Evolutionary conservation across 257 asterid species (phyloP).

Genomic region (Apocynum venetum): DNA sequence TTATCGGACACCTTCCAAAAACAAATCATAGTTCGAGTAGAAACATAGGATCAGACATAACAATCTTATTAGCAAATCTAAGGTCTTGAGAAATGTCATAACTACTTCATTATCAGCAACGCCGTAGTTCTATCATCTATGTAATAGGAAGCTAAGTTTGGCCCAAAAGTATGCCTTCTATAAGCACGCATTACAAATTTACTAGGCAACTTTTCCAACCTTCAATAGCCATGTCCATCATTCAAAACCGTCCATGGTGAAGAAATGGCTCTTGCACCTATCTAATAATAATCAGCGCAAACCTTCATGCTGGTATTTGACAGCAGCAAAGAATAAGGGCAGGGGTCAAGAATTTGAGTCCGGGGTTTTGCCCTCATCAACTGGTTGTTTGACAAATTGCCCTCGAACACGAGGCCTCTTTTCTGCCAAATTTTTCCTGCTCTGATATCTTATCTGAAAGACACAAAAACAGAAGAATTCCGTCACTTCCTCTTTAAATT

Average conservation of each 20-base stretch:
- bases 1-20: not conserved
- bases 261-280: constrained; percentile 12
- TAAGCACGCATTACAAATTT: not conserved
- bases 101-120: not conserved
- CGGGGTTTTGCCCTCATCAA: constrained; percentile 24
- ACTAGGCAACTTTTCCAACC: not conserved
- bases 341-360: constrained; percentile 28
- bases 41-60: not conserved
- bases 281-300: constrained; percentile 2
- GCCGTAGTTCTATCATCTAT: not conserved
- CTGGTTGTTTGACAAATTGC: constrained; percentile 40
- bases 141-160: not conserved
- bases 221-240: constrained; percentile 11
- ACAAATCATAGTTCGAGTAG: not conserved
- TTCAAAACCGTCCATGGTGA: constrained; percentile 4
- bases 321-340: constrained; percentile 4
- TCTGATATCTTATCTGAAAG: constrained; percentile 45
- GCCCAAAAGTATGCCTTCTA: not conserved
- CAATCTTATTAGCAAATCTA: not conserved
- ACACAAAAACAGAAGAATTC: not conserved
- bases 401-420: constrained; percentile 52
- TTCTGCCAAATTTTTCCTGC: constrained; percentile 49
- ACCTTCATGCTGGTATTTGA: constrained; percentile 12
- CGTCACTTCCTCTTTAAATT: not conserved
- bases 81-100: not conserved